A percentile compares a stretch with the other conserved stretches of the same genome.
These are phyloP conservation scores for Tubosaeta sp. DNA, from an alignment of 768 basidiomycete genomes.

Conservation along the genomic window DNA sequence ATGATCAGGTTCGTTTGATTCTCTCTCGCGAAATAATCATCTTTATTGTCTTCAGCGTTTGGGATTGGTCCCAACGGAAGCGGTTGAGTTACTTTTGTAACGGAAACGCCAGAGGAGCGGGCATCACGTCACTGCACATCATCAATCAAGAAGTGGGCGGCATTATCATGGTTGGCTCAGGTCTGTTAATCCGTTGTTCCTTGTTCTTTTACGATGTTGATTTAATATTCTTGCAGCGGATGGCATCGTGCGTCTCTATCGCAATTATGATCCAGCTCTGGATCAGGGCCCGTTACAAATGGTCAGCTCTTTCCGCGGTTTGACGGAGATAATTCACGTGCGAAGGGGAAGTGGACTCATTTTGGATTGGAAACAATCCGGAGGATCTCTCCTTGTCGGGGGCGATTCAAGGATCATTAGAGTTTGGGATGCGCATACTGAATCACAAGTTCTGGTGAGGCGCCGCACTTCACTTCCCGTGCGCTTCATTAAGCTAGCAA, in stretches of 20 bases:
- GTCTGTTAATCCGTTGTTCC: slow-evolving; percentile 40
- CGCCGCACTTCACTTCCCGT: background rate
- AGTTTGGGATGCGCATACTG: slow-evolving; percentile 94
- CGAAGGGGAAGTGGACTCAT: slow-evolving; percentile 82
- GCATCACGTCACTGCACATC: slow-evolving; percentile 83
- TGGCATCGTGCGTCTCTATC: slow-evolving; percentile 85
- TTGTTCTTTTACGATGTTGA: background rate
- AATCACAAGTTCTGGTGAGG: slow-evolving; percentile 68
- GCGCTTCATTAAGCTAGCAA: background rate
- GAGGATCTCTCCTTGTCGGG: slow-evolving; percentile 81
- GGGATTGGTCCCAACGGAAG: slow-evolving; percentile 87
- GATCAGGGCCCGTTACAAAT: slow-evolving; percentile 78
- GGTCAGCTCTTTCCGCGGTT: slow-evolving; percentile 89
- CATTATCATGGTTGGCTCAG: slow-evolving; percentile 81
- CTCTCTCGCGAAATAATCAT: background rate
- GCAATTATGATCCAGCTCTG: slow-evolving; percentile 80
- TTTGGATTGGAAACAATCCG: slow-evolving; percentile 89
- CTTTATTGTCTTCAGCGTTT: slow-evolving; percentile 54
- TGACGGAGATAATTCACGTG: slow-evolving; percentile 71
- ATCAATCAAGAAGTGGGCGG: slow-evolving; percentile 96
- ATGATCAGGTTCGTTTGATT: slow-evolving; percentile 64
- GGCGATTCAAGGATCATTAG: slow-evolving; percentile 88
- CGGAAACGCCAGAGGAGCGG: slow-evolving; percentile 76
- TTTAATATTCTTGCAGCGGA: slow-evolving; percentile 56
- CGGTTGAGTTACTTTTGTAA: slow-evolving; percentile 84